phyloP scores from a whole-genome alignment of 441 rosid genomes.

The Populus hybrid region DNA sequence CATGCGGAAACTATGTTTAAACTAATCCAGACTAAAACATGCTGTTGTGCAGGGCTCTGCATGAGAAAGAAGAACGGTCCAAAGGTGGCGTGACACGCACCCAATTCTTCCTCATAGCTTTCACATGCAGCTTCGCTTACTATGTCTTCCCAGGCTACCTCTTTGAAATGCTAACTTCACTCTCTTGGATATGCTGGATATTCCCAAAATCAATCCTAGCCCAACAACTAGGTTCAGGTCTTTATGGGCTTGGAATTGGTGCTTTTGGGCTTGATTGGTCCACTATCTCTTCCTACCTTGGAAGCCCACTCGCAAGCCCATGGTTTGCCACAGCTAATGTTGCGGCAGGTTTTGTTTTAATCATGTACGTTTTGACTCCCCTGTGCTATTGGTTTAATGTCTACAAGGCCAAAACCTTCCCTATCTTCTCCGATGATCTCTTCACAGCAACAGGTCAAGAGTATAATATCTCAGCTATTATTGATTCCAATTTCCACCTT shows the following conservation, averaged over 20 bases:
- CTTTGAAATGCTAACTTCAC: slow-evolving; percentile 73
- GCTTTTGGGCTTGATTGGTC: slow-evolving; percentile 90
- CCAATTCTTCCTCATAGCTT: slow-evolving; percentile 78
- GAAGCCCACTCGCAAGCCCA: slow-evolving; percentile 98
- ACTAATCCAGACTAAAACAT: not conserved
- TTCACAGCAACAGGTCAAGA: slow-evolving; percentile 68
- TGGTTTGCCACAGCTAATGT: slow-evolving; percentile 98
- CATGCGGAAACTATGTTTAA: not conserved
- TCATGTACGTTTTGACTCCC: slow-evolving; percentile 79
- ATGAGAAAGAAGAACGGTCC: slow-evolving; percentile 74
- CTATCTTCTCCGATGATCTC: slow-evolving; percentile 69
- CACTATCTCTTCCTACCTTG: slow-evolving; percentile 85
- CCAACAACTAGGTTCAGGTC: slow-evolving; percentile 92
- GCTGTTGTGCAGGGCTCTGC: slow-evolving; percentile 56
- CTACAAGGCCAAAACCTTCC: slow-evolving; percentile 78
- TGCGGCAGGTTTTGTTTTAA: slow-evolving; percentile 62
- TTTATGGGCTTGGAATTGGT: slow-evolving; percentile 76
- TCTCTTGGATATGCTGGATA: slow-evolving; percentile 93
- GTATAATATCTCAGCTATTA: slow-evolving; percentile 68
- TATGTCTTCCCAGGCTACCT: slow-evolving; percentile 86
- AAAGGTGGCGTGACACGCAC: slow-evolving; percentile 73
- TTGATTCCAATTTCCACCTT: slow-evolving; percentile 71
- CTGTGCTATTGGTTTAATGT: slow-evolving; percentile 70
- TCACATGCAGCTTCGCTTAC: slow-evolving; percentile 79
- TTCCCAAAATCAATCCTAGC: slow-evolving; percentile 66